Percentiles rank a stretch among this genome's conserved stretches.
phyloP scores from a whole-genome alignment of 805 yeast species.

The Candida arabinofermentans region DNA sequence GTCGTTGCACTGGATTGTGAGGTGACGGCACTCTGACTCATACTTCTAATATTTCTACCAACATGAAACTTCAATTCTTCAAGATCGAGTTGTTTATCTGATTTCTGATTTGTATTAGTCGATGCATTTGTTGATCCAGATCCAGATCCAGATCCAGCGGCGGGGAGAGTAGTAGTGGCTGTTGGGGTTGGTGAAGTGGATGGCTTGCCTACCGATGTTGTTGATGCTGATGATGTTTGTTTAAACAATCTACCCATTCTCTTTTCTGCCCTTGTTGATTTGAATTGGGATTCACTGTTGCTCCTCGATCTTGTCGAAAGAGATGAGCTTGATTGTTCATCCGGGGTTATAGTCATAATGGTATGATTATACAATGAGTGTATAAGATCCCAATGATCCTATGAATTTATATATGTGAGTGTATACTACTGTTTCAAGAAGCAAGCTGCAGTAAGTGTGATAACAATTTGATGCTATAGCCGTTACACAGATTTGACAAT shows the following conservation, averaged over 20 bases:
- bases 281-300: slow-evolving; percentile 28
- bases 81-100: slow-evolving; percentile 13
- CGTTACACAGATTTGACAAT: too few species aligned
- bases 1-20: not conserved
- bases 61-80: slow-evolving; percentile 20
- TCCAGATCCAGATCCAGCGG: too few species aligned
- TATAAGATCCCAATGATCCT: too few species aligned
- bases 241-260: slow-evolving; percentile 33
- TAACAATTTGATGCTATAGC: too few species aligned
- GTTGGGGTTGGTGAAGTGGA: slow-evolving; percentile 3
- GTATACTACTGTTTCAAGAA: too few species aligned
- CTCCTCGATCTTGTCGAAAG: slow-evolving; percentile 23
- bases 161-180: slow-evolving; percentile 4
- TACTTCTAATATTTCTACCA: slow-evolving; percentile 13
- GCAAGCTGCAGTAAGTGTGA: too few species aligned
- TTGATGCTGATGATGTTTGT: slow-evolving; percentile 8
- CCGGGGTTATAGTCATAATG: slow-evolving; percentile 1
- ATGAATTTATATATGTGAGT: too few species aligned
- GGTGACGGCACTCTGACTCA: slow-evolving; percentile 12
- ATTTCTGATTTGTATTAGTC: not conserved
- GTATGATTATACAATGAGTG: too few species aligned
- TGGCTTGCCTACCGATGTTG: not conserved
- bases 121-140: not conserved
- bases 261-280: slow-evolving; percentile 30
- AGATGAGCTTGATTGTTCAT: slow-evolving; percentile 1